These are phyloP conservation scores for Ilex aquifolium DNA, from an alignment of 257 asterid species.

Conservation along the genomic window DNA sequence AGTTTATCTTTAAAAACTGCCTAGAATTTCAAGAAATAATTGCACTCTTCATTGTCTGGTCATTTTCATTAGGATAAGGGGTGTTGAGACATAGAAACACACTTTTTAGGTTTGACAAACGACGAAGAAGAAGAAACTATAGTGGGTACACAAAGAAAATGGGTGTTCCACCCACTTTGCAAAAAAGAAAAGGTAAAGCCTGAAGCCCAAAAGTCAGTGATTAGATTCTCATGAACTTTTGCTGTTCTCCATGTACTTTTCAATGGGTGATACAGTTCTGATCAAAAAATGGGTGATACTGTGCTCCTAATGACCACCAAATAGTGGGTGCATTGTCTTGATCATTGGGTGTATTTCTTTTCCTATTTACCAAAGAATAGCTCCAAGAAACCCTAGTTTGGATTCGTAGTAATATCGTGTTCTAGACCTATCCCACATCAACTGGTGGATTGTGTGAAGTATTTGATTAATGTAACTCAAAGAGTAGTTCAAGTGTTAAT, in stretches of 20 bases:
- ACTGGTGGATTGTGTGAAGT: too few species aligned
- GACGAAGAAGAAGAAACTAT: background rate
- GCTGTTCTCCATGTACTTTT: background rate
- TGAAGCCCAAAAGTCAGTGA: slow-evolving; percentile 17
- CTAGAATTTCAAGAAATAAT: background rate
- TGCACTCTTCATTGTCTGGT: background rate
- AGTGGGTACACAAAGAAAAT: slow-evolving; percentile 6
- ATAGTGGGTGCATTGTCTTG: too few species aligned
- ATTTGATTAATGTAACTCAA: too few species aligned
- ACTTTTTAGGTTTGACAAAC: slow-evolving; percentile 7
- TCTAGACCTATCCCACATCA: too few species aligned
- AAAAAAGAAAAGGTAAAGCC: slow-evolving; percentile 7
- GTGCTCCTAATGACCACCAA: too few species aligned
- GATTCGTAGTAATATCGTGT: too few species aligned
- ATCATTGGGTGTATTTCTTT: too few species aligned
- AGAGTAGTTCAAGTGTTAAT: too few species aligned
- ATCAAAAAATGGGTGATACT: too few species aligned
- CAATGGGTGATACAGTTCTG: too few species aligned
- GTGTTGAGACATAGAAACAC: background rate
- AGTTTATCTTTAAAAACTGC: background rate
- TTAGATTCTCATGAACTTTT: slow-evolving; percentile 7
- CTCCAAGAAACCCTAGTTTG: too few species aligned
- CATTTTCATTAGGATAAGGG: background rate
- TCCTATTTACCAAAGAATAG: too few species aligned
- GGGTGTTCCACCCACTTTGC: background rate